A percentile compares a stretch with the other conserved stretches of the same genome.
phyloP scores from a whole-genome alignment of 192 early-diverging fungal genomes.

The Podila epicladia region DNA sequence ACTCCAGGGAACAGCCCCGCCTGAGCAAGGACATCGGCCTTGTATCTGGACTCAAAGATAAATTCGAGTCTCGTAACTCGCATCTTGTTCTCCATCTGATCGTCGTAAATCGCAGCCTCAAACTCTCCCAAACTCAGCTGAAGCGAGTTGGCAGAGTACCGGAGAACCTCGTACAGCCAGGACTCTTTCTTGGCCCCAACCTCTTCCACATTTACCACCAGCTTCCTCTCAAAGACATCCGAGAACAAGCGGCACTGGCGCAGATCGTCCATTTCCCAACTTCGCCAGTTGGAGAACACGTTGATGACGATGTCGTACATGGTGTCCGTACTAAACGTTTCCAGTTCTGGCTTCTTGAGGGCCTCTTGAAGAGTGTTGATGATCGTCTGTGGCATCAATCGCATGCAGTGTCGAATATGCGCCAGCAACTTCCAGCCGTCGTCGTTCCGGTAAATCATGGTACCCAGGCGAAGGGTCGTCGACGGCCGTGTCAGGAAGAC shows the following conservation, averaged over 20 bases:
- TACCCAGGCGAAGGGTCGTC: slow-evolving; percentile 68
- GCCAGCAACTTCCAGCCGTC: slow-evolving; percentile 80
- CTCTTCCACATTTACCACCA: neutral
- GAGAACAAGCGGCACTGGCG: slow-evolving; percentile 56
- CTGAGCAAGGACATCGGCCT: slow-evolving; percentile 26
- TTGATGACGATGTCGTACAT: slow-evolving; percentile 58
- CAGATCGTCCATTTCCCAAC: slow-evolving; percentile 71
- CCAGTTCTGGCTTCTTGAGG: slow-evolving; percentile 54
- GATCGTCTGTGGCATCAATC: slow-evolving; percentile 48
- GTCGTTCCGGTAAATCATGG: slow-evolving; percentile 70
- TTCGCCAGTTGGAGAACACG: slow-evolving; percentile 65
- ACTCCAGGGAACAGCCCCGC: slow-evolving; percentile 17
- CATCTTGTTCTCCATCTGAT: slow-evolving; percentile 60
- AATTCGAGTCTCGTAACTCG: slow-evolving; percentile 40
- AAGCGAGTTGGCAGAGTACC: slow-evolving; percentile 39
- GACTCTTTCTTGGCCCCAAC: slow-evolving; percentile 27
- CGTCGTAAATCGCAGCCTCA: slow-evolving; percentile 60
- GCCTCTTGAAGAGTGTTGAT: slow-evolving; percentile 51
- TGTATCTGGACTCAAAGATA: slow-evolving; percentile 55
- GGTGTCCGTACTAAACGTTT: slow-evolving; percentile 44
- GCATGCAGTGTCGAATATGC: slow-evolving; percentile 70
- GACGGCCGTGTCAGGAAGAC: slow-evolving; percentile 73
- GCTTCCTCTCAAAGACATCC: slow-evolving; percentile 56
- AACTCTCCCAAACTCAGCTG: slow-evolving; percentile 55
- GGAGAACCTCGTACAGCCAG: slow-evolving; percentile 27